Evolutionary conservation across 2,329 filamentous ascomycete genomes (phyloP).

Genomic region (Drechslerella stenobrocha): DNA sequence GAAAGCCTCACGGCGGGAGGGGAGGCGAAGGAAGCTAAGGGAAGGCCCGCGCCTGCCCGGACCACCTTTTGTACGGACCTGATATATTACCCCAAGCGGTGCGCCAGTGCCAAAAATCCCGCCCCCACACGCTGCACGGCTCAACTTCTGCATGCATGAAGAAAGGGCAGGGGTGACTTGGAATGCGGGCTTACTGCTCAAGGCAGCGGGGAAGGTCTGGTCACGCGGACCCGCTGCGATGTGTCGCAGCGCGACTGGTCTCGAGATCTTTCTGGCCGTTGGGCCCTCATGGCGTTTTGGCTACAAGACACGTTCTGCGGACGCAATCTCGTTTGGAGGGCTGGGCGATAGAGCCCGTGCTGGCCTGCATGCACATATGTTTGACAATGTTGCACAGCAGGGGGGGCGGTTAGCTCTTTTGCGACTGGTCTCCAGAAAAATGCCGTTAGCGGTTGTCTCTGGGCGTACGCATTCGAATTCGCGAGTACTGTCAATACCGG

Average conservation of each 20-base stretch:
- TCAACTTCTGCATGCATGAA: not conserved
- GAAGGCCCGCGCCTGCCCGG: not conserved
- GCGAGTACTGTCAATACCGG: too few species aligned
- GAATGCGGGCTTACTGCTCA: too few species aligned
- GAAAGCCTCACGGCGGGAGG: conserved; percentile 1
- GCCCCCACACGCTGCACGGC: conserved; percentile 2
- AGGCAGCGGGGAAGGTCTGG: not conserved
- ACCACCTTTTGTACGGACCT: not conserved
- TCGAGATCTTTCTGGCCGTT: not conserved
- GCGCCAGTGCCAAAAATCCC: conserved; percentile 5
- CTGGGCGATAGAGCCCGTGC: too few species aligned
- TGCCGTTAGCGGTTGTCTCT: too few species aligned
- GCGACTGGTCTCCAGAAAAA: too few species aligned
- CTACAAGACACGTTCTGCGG: not conserved
- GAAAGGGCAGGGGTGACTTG: too few species aligned
- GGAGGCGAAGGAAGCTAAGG: conserved; percentile 3
- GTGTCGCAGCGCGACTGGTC: conserved; percentile 44
- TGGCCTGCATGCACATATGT: too few species aligned
- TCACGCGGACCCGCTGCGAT: conserved; percentile 17
- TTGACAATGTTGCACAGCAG: too few species aligned
- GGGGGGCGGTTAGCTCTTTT: too few species aligned
- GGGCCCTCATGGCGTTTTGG: not conserved
- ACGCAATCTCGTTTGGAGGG: too few species aligned
- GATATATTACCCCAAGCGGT: conserved; percentile 2
- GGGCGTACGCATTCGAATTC: too few species aligned